phyloP scores from a whole-genome alignment of 2,329 filamentous ascomycete genomes.

The Bipolaris sorokiniana region DNA sequence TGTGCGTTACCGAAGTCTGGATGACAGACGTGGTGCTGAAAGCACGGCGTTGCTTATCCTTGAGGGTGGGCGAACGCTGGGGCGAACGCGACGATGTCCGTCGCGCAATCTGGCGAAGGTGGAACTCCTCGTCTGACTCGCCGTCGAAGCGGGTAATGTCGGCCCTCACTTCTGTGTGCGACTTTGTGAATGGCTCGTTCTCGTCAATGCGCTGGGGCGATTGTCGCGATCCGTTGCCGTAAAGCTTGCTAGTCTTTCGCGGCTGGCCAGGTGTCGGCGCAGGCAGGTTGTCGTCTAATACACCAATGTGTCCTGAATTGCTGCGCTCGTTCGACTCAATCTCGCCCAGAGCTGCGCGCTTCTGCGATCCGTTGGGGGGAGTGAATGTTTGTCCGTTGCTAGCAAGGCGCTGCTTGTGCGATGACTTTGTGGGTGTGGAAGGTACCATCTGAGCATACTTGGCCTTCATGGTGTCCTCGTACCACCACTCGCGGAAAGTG shows the following conservation, averaged over 20 bases:
- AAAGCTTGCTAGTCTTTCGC: constrained; percentile 81
- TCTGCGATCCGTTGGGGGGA: constrained; percentile 78
- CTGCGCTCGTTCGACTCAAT: constrained; percentile 78
- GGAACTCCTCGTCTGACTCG: constrained; percentile 83
- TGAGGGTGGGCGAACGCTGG: constrained; percentile 61
- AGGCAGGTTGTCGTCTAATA: constrained; percentile 89
- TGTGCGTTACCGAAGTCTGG: constrained; percentile 45
- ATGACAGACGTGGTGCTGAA: constrained; percentile 71
- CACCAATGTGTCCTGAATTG: constrained; percentile 58
- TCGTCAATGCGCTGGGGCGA: constrained; percentile 53
- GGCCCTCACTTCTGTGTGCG: constrained; percentile 64
- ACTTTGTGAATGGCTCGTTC: constrained; percentile 57
- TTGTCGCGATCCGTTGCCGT: constrained; percentile 60
- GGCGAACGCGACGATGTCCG: constrained; percentile 70
- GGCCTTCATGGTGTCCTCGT: constrained; percentile 78
- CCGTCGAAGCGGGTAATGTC: constrained; percentile 63
- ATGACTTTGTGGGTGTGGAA: constrained; percentile 63
- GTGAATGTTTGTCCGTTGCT: constrained; percentile 77
- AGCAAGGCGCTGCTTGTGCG: constrained; percentile 56
- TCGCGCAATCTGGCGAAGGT: constrained; percentile 67
- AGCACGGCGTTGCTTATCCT: constrained; percentile 71
- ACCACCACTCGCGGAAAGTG: constrained; percentile 98
- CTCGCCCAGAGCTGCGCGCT: constrained; percentile 88
- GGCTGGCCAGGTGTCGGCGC: constrained; percentile 96
- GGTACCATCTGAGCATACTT: constrained; percentile 70